Evolutionary conservation across 2,329 filamentous ascomycete species (phyloP).

Genomic region (Aspergillus sp.): DNA sequence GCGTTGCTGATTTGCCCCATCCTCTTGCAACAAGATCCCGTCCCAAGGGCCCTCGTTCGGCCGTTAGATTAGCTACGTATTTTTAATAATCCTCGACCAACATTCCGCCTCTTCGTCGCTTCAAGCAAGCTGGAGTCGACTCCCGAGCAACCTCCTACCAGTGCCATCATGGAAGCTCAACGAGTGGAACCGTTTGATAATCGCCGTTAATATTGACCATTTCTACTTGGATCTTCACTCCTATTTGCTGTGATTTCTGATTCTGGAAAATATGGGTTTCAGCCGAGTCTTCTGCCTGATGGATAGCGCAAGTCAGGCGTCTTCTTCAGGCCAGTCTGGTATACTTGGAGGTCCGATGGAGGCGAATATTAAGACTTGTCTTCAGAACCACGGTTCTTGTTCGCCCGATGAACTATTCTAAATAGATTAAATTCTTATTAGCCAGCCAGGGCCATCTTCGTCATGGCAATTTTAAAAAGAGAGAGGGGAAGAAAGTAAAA

Average conservation of each 20-base stretch:
- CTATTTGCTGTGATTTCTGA: constrained; percentile 1
- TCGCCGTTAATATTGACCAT: constrained; percentile 16
- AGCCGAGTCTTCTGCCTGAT: background rate
- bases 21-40: constrained; percentile 15
- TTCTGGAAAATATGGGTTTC: background rate
- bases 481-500: constrained; percentile 14
- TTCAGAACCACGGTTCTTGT: background rate
- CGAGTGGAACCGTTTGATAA: constrained; percentile 27
- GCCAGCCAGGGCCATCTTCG: background rate
- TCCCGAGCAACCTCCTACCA: constrained; percentile 1
- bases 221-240: constrained; percentile 13
- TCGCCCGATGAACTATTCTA: constrained; percentile 1
- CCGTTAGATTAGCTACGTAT: constrained; percentile 2
- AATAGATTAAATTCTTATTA: constrained; percentile 1
- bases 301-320: background rate
- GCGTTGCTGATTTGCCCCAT: constrained; percentile 15
- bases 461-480: constrained; percentile 21
- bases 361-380: background rate
- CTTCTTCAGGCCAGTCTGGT: background rate
- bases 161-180: constrained; percentile 4
- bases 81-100: background rate
- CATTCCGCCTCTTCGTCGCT: background rate
- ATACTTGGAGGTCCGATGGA: background rate
- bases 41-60: constrained; percentile 7
- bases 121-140: background rate